Base-by-base conservation (phyloP, 495 filamentous ascomycete genomes). In the Trichocladium antarcticum region DNA sequence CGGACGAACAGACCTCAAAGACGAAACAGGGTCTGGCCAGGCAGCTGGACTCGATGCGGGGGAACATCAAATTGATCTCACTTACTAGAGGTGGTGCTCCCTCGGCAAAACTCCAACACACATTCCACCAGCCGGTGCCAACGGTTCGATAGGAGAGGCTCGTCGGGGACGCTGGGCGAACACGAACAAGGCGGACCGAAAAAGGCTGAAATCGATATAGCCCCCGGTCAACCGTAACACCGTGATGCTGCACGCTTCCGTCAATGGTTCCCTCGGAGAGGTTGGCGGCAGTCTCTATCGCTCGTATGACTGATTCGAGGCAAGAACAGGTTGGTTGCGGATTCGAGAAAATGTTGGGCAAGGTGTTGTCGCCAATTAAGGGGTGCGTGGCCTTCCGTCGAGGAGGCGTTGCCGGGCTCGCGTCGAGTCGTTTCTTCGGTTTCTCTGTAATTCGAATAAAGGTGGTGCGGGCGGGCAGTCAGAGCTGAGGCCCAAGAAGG, bases 181-280 rank as follows among this genome's bases (percentile, higher is more conserved):
- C 37, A 46, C 38, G 40, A 45, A 45, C 12, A 32, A 31, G 34
- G 36, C 11, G 19, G 19, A 14, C 37, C 16, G 12, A 6, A 17
- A 22, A 29, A 21, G 43, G 20, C 19, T n/a, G 29, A 17, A 28
- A 20, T 20, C 36, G 27, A 41, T 36, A 34, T 10, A 41, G 20
- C n/a, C 14, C 27, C 16, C 34, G 29, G 29, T 31, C 37, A 22
- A 35, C 15, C 17, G 50, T 45, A 3, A 32, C 43, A 54, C 42
- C 31, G 38, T 51, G 54, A 57, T 54, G 51, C 49, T 59, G 59
- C 57, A 56, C 37, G 27, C 42, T 53, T 42, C 59, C 59, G 59
- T 42, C 20, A 38, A 54, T 42, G 49, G 42, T 47, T 50, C 29
- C 24, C 41, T 42, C 42, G 31, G 43, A 37, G 15, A 45, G 49